Conservation (phyloP, 192 early-diverging fungal genomes). For the Backusella tarrabulga region DNA sequence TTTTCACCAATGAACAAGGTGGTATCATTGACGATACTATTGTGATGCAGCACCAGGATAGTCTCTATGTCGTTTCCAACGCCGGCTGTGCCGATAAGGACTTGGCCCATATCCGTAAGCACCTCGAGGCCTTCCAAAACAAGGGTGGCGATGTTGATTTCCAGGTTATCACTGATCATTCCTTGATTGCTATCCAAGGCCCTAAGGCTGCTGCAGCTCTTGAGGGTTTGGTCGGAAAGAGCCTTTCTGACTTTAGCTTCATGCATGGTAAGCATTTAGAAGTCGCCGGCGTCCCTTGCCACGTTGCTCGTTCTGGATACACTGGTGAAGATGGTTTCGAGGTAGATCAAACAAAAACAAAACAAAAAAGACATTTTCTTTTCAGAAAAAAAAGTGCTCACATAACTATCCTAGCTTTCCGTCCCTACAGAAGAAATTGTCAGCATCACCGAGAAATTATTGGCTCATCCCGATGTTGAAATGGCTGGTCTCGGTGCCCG, state of each 20-base stretch:
- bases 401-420: constrained; percentile 60
- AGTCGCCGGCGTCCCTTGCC: constrained; percentile 75
- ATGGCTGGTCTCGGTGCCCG: constrained; percentile 94
- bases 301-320: constrained; percentile 95
- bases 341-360: constrained; percentile 36
- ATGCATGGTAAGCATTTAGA: constrained; percentile 80
- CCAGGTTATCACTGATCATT: constrained; percentile 81
- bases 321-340: constrained; percentile 99
- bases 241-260: constrained; percentile 78
- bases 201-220: constrained; percentile 79
- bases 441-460: constrained; percentile 63
- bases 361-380: not conserved
- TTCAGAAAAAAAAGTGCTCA: not conserved
- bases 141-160: constrained; percentile 90
- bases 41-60: constrained; percentile 81
- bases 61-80: constrained; percentile 92
- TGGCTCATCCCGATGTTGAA: constrained; percentile 74
- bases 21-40: constrained; percentile 99
- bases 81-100: constrained; percentile 98
- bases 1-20: constrained; percentile 95
- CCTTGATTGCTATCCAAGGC: constrained; percentile 90
- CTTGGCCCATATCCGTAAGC: constrained; percentile 80
- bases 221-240: constrained; percentile 51
- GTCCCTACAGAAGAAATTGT: constrained; percentile 74
- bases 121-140: constrained; percentile 78